Percentiles rank a stretch among this genome's conserved stretches.
Evolutionary conservation across 2,329 filamentous ascomycete species (phyloP).

Genomic region (Penicillium freii): DNA sequence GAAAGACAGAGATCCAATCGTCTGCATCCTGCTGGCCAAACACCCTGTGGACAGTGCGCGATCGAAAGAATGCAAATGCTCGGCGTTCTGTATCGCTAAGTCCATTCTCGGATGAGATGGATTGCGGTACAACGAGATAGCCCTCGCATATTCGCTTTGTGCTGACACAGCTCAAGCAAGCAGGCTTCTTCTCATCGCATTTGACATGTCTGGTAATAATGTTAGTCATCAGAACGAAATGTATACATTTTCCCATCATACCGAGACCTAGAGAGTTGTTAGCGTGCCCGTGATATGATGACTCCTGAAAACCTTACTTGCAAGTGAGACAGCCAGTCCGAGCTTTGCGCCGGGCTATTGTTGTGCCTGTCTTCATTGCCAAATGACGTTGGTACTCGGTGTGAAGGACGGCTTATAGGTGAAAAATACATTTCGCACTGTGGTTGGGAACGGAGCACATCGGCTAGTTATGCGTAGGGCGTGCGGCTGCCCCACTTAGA

Average conservation of each 20-base stretch:
- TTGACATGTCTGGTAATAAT: constrained; percentile 1
- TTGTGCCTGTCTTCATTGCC: no score
- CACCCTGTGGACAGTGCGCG: not conserved
- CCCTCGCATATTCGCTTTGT: constrained; percentile 7
- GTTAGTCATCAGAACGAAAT: no score
- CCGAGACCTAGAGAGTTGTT: no score
- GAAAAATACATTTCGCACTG: not conserved
- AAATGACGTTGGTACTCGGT: not conserved
- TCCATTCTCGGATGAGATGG: not conserved
- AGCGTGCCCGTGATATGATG: no score
- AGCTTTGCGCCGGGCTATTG: no score
- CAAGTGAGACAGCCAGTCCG: no score
- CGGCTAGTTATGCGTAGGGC: not conserved
- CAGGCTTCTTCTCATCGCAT: constrained; percentile 5
- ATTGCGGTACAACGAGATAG: not conserved
- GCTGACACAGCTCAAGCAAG: not conserved
- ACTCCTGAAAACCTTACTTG: no score
- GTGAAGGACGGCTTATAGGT: not conserved
- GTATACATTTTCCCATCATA: no score
- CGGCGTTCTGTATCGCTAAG: constrained; percentile 5
- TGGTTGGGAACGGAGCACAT: not conserved
- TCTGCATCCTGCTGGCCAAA: constrained; percentile 5
- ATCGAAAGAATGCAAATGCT: constrained; percentile 8
- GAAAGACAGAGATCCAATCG: constrained; percentile 1
- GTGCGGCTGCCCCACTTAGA: not conserved